phyloP scores from a whole-genome alignment of 495 filamentous ascomycete genomes.

The Neurospora africana region DNA sequence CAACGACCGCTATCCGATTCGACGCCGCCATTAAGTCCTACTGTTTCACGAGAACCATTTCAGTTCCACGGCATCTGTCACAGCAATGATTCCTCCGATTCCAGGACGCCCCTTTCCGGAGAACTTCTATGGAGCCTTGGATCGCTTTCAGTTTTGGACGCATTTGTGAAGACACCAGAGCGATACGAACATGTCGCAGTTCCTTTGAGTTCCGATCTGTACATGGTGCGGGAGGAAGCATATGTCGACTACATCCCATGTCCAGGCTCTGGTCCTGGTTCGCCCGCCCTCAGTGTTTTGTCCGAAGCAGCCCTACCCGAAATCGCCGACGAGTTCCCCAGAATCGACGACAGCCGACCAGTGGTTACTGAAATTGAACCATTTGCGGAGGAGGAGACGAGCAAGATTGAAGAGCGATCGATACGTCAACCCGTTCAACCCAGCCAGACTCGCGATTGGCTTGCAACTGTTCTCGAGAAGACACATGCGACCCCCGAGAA shows the following conservation, averaged over 20 bases:
- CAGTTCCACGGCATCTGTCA: not conserved
- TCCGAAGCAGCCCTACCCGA: not conserved
- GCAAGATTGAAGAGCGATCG: not conserved
- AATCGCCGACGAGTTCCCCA: not conserved
- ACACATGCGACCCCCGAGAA: not conserved
- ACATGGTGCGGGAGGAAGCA: not conserved
- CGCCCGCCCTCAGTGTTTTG: not conserved
- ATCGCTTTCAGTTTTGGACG: not conserved
- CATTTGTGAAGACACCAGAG: not conserved
- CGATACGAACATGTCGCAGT: not conserved
- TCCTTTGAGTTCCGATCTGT: not conserved
- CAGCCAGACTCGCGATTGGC: not conserved
- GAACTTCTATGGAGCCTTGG: not conserved
- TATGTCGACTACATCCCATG: not conserved
- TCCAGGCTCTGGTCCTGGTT: not conserved
- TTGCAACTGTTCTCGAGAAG: not conserved
- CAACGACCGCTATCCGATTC: not conserved
- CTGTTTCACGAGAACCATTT: not conserved
- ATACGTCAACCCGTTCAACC: not conserved
- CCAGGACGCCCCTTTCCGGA: not conserved
- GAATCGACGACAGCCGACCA: not conserved
- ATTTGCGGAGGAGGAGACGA: not conserved
- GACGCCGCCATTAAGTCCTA: not conserved
- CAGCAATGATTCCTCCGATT: not conserved
- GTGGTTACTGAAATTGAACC: not conserved